Base-by-base conservation (phyloP, 2,329 filamentous ascomycete genomes). In the Mariannaea elegans region DNA sequence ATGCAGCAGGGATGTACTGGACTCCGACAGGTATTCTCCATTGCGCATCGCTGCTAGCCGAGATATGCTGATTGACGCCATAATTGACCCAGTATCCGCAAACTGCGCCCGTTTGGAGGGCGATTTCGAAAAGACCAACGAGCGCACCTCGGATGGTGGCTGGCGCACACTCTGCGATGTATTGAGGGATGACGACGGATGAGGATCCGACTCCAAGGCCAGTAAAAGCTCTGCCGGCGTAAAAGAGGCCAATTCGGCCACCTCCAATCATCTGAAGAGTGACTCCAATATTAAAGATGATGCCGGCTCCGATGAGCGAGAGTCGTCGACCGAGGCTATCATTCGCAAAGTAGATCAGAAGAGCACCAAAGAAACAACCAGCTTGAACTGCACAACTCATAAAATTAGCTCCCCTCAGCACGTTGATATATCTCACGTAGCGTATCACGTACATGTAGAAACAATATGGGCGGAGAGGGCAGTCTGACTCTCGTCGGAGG, bases 91-190 rank as follows among this genome's bases (percentile, higher is more conserved):
- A 74, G 71, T 82, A 84, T 1, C 79, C 81, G 9, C 82, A 75
- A 58, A 83, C 81, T 58, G 81, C 81, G n/a, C 78, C 80, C 4
- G 81, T 73, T 9, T 81, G 81, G 13, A 83, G 81, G 74, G 82
- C 82, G 57, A 83, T 80, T 61, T 84, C 80, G 1, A 81, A 80
- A 7, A 83, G 70, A 23, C 81, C 81, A 21, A 83, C 80, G n/a
- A 83, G 80, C 16, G 82, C 69, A 65, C 83, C 83, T 69, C 84
- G 78, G 41, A 78, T 82, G 13, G 77, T 78, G 1, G 84, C 80
- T 63, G 84, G 82, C 0, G 84, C 81, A 65, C 81, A 82, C 69
- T 87, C 85, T 1, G 84, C 82, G 42, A 86, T 82, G 69, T 87
- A 87, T 34, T 87, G 79, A 2, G 84, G 85, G 2, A 87, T 82